Evolutionary conservation across 2,329 filamentous ascomycete genomes (phyloP).

Genomic region (Tolypocladium tundrense): DNA sequence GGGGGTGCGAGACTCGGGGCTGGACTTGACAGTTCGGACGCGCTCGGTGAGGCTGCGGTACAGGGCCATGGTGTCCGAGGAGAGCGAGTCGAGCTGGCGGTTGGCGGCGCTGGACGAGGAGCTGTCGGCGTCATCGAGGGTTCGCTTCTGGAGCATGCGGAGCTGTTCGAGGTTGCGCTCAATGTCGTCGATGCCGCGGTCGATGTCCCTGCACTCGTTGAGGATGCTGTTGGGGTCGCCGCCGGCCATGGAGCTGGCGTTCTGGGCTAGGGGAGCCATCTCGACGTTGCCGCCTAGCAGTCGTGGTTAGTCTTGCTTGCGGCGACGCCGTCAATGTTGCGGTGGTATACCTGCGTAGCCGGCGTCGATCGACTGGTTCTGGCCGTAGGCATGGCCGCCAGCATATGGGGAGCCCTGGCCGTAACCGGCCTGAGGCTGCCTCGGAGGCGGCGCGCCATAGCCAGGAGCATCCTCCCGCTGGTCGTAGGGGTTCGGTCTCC

Average conservation of each 20-base stretch:
- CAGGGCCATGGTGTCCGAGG: conserved; percentile 69
- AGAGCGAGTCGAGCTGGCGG: conserved; percentile 62
- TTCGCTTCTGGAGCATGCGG: conserved; percentile 57
- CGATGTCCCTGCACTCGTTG: conserved; percentile 75
- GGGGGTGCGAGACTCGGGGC: conserved; percentile 61
- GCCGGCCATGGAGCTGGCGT: conserved; percentile 33
- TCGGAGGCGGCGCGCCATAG: conserved; percentile 15
- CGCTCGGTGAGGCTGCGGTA: conserved; percentile 73
- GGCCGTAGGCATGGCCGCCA: conserved; percentile 12
- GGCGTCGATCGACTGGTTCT: conserved; percentile 12
- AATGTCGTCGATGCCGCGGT: conserved; percentile 65
- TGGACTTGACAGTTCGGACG: conserved; percentile 73
- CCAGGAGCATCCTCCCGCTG: conserved; percentile 33
- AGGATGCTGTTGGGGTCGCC: conserved; percentile 66
- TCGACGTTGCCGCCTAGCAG: conserved; percentile 47
- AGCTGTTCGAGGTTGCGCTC: conserved; percentile 64
- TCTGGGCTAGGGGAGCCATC: conserved; percentile 55
- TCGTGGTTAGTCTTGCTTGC: not conserved
- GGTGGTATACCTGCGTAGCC: conserved; percentile 18
- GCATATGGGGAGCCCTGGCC: conserved; percentile 12
- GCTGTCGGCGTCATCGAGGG: conserved; percentile 66
- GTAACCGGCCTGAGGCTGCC: conserved; percentile 8
- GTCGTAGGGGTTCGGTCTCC: conserved; percentile 47
- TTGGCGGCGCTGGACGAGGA: conserved; percentile 54
- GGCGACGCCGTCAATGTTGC: too few relatives aligned